A percentile compares a stretch with the other conserved stretches of the same genome.
phyloP scores from a whole-genome alignment of 257 asterid genomes.

The Nicotiana tabacum region DNA sequence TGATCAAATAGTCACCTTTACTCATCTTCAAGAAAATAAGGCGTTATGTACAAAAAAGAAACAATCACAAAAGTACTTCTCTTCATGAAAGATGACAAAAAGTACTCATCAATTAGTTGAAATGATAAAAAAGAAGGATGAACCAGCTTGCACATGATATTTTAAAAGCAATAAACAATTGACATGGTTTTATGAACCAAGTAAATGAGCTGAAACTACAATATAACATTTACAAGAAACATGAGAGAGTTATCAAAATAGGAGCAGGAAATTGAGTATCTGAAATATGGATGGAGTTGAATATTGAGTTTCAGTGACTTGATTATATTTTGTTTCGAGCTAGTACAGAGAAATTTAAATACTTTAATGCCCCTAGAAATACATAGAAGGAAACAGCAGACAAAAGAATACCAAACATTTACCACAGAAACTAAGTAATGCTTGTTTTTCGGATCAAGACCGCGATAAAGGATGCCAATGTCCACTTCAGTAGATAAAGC shows the following conservation, averaged over 20 bases:
- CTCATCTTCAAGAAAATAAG: neutral
- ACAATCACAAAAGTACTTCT: neutral
- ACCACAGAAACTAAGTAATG: constrained; percentile 60
- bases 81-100: neutral
- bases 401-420: neutral
- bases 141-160: neutral
- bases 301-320: neutral
- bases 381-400: neutral
- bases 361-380: neutral
- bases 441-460: constrained; percentile 55
- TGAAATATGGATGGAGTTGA: neutral
- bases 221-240: neutral
- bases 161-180: neutral
- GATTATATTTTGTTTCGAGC: neutral
- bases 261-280: neutral
- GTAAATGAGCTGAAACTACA: neutral
- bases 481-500: constrained; percentile 70
- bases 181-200: neutral
- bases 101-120: neutral
- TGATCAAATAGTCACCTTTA: neutral
- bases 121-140: neutral
- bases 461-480: constrained; percentile 57
- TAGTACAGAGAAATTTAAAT: neutral
- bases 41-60: neutral
- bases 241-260: neutral